These are phyloP conservation scores for Epichloe uncinata DNA, from an alignment of 2,329 filamentous ascomycete genomes.

Conservation along the genomic window DNA sequence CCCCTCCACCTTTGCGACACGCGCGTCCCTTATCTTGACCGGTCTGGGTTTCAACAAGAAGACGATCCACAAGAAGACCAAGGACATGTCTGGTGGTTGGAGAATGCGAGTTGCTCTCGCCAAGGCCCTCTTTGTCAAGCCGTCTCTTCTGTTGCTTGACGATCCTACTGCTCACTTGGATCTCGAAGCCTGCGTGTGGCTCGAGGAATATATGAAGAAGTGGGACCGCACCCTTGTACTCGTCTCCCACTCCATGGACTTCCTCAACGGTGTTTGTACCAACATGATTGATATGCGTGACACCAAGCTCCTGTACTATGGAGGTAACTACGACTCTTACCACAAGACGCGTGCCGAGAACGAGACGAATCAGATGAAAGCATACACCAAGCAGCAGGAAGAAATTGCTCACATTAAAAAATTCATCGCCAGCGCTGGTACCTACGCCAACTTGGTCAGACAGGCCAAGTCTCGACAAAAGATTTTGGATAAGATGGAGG, in stretches of 20 bases:
- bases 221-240: slow-evolving; percentile 96
- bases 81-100: slow-evolving; percentile 99
- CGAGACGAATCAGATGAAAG: slow-evolving; percentile 97
- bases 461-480: slow-evolving; percentile 99
- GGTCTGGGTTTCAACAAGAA: slow-evolving; percentile 98
- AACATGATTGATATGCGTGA: slow-evolving; percentile 98
- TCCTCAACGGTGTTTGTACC: slow-evolving; percentile 95
- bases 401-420: slow-evolving; percentile 99
- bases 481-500: slow-evolving; percentile 99
- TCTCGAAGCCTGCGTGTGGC: slow-evolving; percentile 97
- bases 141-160: slow-evolving; percentile 86
- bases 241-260: slow-evolving; percentile 97
- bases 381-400: slow-evolving; percentile 97
- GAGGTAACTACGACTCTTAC: slow-evolving; percentile 99
- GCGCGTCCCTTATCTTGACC: slow-evolving; percentile 90
- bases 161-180: slow-evolving; percentile 99
- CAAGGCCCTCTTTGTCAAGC: slow-evolving; percentile 98
- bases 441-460: slow-evolving; percentile 96
- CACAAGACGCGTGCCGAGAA: slow-evolving; percentile 87
- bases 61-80: slow-evolving; percentile 98
- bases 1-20: slow-evolving; percentile 89
- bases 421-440: slow-evolving; percentile 99
- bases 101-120: slow-evolving; percentile 97
- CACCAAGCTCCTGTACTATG: slow-evolving; percentile 87
- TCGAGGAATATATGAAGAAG: slow-evolving; percentile 99